A percentile compares a stretch with the other conserved stretches of the same genome.
Evolutionary conservation across 2,329 filamentous ascomycete genomes (phyloP).

Genomic region (Metarhizium brunneum): DNA sequence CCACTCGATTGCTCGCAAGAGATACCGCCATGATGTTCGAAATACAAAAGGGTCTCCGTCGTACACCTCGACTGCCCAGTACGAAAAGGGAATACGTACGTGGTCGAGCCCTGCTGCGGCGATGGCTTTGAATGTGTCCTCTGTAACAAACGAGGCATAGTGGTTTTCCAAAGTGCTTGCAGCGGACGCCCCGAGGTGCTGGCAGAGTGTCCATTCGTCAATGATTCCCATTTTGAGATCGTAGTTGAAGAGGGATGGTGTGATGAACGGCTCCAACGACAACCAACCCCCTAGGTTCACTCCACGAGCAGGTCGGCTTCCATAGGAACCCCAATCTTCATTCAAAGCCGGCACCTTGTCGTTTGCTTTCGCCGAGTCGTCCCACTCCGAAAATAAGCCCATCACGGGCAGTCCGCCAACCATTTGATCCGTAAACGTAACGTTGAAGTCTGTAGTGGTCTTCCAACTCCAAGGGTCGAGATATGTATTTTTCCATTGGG

Average conservation of each 20-base stretch:
- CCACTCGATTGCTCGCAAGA: constrained; percentile 88
- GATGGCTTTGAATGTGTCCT: constrained; percentile 77
- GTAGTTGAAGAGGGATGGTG: constrained; percentile 75
- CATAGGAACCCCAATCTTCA: constrained; percentile 67
- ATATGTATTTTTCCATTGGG: constrained; percentile 61
- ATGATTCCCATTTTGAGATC: constrained; percentile 58
- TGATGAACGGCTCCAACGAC: constrained; percentile 89
- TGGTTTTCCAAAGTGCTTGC: constrained; percentile 75
- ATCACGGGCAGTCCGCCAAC: constrained; percentile 86
- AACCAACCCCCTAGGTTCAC: constrained; percentile 95
- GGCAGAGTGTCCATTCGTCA: constrained; percentile 78
- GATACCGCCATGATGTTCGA: constrained; percentile 84
- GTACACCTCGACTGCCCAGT: constrained; percentile 87
- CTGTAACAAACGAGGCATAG: constrained; percentile 81
- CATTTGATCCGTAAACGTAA: constrained; percentile 79
- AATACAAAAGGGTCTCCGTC: constrained; percentile 80
- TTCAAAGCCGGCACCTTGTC: constrained; percentile 69
- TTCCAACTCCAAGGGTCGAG: constrained; percentile 90
- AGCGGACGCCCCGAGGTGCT: constrained; percentile 56
- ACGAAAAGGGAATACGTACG: constrained; percentile 89
- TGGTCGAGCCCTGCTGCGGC: constrained; percentile 85
- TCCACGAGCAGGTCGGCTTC: constrained; percentile 69
- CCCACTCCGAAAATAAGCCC: constrained; percentile 77
- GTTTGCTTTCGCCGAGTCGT: constrained; percentile 74
- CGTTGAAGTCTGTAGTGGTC: constrained; percentile 83